These are phyloP conservation scores for Babesia bigemina DNA, from an alignment of 169 alveolate genomes.

Conservation along the genomic window DNA sequence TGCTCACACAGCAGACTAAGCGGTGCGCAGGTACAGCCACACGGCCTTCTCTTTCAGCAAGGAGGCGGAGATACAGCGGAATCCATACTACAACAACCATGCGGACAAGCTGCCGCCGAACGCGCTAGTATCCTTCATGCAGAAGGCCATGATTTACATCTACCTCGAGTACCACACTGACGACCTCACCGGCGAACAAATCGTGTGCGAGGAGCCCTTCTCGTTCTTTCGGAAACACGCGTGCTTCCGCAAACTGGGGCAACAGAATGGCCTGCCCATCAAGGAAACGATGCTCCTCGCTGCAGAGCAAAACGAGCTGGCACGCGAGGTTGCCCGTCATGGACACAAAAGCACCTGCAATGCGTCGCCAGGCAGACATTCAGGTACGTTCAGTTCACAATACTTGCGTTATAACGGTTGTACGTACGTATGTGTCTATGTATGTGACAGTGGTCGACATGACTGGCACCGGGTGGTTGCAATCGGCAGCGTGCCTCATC, in stretches of 20 bases:
- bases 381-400: background rate
- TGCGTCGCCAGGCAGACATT: background rate
- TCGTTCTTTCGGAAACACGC: constrained; percentile 84
- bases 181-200: constrained; percentile 76
- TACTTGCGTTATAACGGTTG: background rate
- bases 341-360: background rate
- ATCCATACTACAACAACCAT: constrained; percentile 82
- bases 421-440: background rate
- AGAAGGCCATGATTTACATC: constrained; percentile 86
- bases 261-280: constrained; percentile 46
- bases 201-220: constrained; percentile 84
- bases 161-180: constrained; percentile 87
- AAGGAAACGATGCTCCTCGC: constrained; percentile 6
- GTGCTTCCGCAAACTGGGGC: constrained; percentile 74
- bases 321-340: background rate
- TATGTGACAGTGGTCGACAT: background rate
- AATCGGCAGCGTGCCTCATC: no score
- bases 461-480: no score
- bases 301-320: constrained; percentile 3
- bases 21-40: constrained; percentile 68
- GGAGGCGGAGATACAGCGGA: constrained; percentile 81
- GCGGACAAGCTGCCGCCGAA: constrained; percentile 85
- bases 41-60: constrained; percentile 84
- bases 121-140: constrained; percentile 85
- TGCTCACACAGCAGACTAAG: background rate